Conservation (phyloP, 257 asterid genomes). For the Solanum gracilifrons region DNA sequence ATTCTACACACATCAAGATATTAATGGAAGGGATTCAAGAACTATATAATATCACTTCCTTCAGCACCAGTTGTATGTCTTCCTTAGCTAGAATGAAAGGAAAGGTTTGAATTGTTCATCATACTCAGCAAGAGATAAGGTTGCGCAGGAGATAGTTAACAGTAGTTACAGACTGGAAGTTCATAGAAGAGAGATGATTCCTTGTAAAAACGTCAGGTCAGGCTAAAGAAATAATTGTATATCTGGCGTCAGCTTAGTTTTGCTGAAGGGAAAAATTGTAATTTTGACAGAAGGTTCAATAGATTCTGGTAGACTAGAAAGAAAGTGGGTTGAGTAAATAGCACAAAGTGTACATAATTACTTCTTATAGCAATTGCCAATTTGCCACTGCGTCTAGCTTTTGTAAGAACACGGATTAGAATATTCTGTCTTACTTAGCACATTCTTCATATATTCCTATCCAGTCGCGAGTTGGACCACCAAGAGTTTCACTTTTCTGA, state of each 20-base stretch:
- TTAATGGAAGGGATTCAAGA: neutral
- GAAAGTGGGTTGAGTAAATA: neutral
- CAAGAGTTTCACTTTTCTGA: slow-evolving; percentile 81
- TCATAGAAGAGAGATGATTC: neutral
- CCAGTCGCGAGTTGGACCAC: slow-evolving; percentile 97
- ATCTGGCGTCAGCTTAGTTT: neutral
- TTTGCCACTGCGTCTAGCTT: neutral
- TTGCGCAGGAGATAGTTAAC: neutral
- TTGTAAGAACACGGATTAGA: neutral
- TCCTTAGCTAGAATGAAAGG: neutral
- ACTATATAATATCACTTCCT: neutral
- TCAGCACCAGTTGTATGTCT: neutral
- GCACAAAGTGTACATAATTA: neutral
- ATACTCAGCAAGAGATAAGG: neutral
- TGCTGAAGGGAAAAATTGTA: neutral
- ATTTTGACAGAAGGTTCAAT: neutral
- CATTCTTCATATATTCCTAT: slow-evolving; percentile 94
- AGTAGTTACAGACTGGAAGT: neutral
- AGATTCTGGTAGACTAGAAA: neutral
- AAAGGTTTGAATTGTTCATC: neutral
- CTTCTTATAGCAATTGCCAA: neutral
- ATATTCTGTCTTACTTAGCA: slow-evolving; percentile 56
- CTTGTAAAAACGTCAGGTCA: neutral
- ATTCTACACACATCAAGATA: neutral
- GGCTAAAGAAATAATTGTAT: neutral